Conservation (phyloP, 1,284 basidiomycete species). For the Rugosomyces carneus region DNA sequence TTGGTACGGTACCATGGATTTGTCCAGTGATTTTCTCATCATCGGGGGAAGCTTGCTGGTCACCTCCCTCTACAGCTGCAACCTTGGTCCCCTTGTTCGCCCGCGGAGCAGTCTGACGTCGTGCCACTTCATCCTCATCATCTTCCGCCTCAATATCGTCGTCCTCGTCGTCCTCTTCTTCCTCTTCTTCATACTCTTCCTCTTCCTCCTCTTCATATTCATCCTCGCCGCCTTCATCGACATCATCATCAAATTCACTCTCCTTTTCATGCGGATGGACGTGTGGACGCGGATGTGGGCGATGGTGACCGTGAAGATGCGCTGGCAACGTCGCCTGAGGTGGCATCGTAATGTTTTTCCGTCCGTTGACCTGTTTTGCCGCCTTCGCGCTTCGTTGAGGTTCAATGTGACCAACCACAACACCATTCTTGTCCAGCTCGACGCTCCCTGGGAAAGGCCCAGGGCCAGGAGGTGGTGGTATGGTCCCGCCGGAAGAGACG, state of each 20-base stretch:
- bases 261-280: slow-evolving; percentile 28
- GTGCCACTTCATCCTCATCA: slow-evolving; percentile 38
- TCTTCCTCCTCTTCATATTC: slow-evolving; percentile 58
- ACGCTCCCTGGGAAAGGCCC: slow-evolving; percentile 98
- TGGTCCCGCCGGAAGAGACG: slow-evolving; percentile 77
- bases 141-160: slow-evolving; percentile 39
- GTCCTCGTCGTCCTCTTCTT: slow-evolving; percentile 54
- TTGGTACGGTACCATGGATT: slow-evolving; percentile 25
- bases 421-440: slow-evolving; percentile 88
- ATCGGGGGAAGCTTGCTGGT: slow-evolving; percentile 13
- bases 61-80: slow-evolving; percentile 7
- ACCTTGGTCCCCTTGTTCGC: slow-evolving; percentile 10
- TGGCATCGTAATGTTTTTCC: slow-evolving; percentile 25
- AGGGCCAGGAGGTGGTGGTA: slow-evolving; percentile 89
- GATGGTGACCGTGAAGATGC: slow-evolving; percentile 11
- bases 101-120: slow-evolving; percentile 3
- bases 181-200: slow-evolving; percentile 60
- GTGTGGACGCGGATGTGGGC: slow-evolving; percentile 20
- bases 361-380: slow-evolving; percentile 29
- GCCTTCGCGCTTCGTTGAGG: slow-evolving; percentile 20
- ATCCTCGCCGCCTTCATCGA: slow-evolving; percentile 47
- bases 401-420: slow-evolving; percentile 53
- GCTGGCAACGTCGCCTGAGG: slow-evolving; percentile 13
- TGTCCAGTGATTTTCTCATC: slow-evolving; percentile 14
- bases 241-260: slow-evolving; percentile 63